Evolutionary conservation across 805 yeast species (phyloP), one percentile per base, ranked within the genome.

Genomic region (Brettanomyces nanus): DNA sequence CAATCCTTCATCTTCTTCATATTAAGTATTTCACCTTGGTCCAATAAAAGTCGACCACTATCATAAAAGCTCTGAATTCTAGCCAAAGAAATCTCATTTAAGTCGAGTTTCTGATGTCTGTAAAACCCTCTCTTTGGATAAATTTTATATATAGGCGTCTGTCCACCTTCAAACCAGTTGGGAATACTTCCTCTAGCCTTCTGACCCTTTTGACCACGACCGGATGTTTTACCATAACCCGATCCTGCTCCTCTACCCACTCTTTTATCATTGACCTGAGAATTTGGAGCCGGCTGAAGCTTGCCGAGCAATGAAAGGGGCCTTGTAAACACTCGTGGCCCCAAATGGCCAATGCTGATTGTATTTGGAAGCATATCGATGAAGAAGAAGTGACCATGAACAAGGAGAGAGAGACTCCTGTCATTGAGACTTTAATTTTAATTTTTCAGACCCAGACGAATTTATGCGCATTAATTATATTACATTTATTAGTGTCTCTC

Each of bases 191-290:
- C 84, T 63, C 97, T 77, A 9, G 97, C 96, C 65, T 90, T 90
- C 60, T 90, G 97, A 76, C 98, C 98, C 66, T 92, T 92, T 54
- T 85, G 95, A 69, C 98, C 98, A 60, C 97, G 74, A 35, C 95
- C 95, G 5, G 97, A 77, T 3, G 97, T 92, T 62, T 90, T 89
- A 66, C 98, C 98, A 47, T 74, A 69, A 17, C 87, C 86, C 27
- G 94, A 81, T 30, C 94, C 87, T 19, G 95, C 95, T 65, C 97
- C 97, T 67, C 98, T 79, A 62, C 98, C 98, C 10, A 90, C 69
- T 60, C 96, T 73, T 54, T 79, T 84, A 53, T 69, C 71, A 14
- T 68, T 59, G 36, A 64, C 66, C 30, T 77, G 78, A 0, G 90
- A 76, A 33, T 80, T 78, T 29, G 67, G 67, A 4, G 78, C 68